Evolutionary conservation across 805 yeast genomes (phyloP).

Genomic region (Phaffomyces antillensis): DNA sequence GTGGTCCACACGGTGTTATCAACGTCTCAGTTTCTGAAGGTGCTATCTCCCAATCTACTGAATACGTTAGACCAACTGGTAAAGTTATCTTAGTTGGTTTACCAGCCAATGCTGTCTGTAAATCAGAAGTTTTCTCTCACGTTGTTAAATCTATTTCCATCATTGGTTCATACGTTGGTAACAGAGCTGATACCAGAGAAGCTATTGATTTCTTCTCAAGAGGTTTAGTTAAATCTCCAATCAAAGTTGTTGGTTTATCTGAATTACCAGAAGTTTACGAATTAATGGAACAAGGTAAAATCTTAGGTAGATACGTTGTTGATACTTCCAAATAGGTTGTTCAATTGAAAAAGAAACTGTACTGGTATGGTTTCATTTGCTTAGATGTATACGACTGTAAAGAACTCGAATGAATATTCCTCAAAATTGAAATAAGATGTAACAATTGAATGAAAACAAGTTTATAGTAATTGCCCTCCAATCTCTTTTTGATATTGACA

Average conservation of each 20-base stretch:
- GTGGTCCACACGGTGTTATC: slow-evolving; percentile 58
- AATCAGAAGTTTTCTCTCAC: slow-evolving; percentile 44
- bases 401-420: background rate
- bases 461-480: too few relatives aligned
- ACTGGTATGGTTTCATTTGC: slow-evolving; percentile 3
- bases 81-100: slow-evolving; percentile 56
- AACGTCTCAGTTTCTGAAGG: slow-evolving; percentile 39
- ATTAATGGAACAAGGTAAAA: slow-evolving; percentile 75
- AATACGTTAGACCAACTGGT: slow-evolving; percentile 54
- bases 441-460: background rate
- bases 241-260: slow-evolving; percentile 69
- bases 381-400: background rate
- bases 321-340: slow-evolving; percentile 51
- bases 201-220: slow-evolving; percentile 68
- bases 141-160: slow-evolving; percentile 50
- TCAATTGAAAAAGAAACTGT: background rate
- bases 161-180: slow-evolving; percentile 79
- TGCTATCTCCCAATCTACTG: slow-evolving; percentile 43
- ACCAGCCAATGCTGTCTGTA: slow-evolving; percentile 53
- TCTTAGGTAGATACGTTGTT: slow-evolving; percentile 82
- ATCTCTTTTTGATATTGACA: background rate
- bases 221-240: slow-evolving; percentile 66
- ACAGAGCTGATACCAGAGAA: slow-evolving; percentile 80
- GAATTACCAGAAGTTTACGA: slow-evolving; percentile 65
- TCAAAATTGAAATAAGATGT: background rate